Evolutionary conservation across 139 green algal species (phyloP).

Genomic region (Micromonas pusilla): DNA sequence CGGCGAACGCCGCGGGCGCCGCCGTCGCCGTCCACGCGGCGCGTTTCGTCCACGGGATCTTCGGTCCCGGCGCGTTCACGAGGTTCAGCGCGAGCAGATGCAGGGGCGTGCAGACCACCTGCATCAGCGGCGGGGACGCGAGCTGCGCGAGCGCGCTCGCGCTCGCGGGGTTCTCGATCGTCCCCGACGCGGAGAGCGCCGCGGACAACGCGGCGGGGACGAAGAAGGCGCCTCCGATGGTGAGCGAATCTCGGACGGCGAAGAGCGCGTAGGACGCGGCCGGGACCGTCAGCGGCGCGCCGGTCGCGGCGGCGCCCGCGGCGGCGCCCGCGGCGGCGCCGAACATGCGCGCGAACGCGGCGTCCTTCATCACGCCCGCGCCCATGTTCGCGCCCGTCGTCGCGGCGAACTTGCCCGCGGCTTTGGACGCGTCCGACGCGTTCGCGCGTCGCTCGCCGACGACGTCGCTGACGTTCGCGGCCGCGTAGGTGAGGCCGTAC

Average conservation of each 20-base stretch:
- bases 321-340: neutral
- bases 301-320: neutral
- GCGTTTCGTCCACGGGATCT: neutral
- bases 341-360: slow-evolving; percentile 9
- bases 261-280: slow-evolving; percentile 10
- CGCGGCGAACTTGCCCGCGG: slow-evolving; percentile 11
- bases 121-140: neutral
- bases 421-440: neutral
- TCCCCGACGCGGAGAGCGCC: neutral
- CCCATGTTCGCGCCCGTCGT: slow-evolving; percentile 8
- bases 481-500: slow-evolving; percentile 5
- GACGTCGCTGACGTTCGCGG: slow-evolving; percentile 15
- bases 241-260: neutral
- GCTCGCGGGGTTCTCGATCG: neutral
- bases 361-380: neutral
- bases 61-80: neutral
- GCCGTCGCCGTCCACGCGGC: no score
- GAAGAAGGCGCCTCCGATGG: slow-evolving; percentile 7
- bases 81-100: slow-evolving; percentile 15
- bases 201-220: neutral
- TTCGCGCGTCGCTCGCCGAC: neutral
- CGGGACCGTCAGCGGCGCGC: neutral
- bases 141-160: slow-evolving; percentile 1
- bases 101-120: slow-evolving; percentile 14
- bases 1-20: neutral